These are phyloP conservation scores for Apostasia shenzhenica DNA, from an alignment of 106 monocot genomes.

Conservation along the genomic window DNA sequence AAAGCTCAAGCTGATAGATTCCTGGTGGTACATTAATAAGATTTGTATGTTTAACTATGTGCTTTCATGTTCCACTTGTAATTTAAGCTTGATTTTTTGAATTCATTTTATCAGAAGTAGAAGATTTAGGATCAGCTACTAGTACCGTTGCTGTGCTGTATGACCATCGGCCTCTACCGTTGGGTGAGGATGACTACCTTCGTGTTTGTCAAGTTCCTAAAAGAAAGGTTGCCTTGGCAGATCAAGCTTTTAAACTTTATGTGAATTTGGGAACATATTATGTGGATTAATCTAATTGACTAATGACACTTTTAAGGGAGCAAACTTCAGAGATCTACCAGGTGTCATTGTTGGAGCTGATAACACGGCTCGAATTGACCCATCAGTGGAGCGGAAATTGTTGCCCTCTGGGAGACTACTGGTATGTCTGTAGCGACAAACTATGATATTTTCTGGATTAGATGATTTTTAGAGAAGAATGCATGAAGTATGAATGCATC, in stretches of 20 bases:
- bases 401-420: conserved; percentile 73
- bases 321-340: conserved; percentile 83
- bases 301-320: conserved; percentile 8
- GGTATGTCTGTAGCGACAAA: conserved; percentile 18
- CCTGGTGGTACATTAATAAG: too few species aligned
- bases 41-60: background rate
- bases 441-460: too few species aligned
- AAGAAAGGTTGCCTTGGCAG: conserved; percentile 50
- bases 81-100: background rate
- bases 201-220: conserved; percentile 67
- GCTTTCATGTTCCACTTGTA: background rate
- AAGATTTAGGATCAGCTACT: conserved; percentile 17
- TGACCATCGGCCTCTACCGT: conserved; percentile 56
- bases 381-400: conserved; percentile 35
- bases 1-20: too few species aligned
- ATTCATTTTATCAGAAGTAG: conserved; percentile 21
- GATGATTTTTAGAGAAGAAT: too few species aligned
- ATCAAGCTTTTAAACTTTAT: background rate
- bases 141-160: conserved; percentile 32
- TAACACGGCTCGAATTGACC: conserved; percentile 53
- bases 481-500: too few species aligned
- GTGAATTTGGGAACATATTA: background rate
- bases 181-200: conserved; percentile 53
- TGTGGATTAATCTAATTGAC: background rate
- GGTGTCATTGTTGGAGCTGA: conserved; percentile 61